These are phyloP conservation scores for Candida labiduridarum DNA, from an alignment of 1,139 yeast species.

Conservation along the genomic window DNA sequence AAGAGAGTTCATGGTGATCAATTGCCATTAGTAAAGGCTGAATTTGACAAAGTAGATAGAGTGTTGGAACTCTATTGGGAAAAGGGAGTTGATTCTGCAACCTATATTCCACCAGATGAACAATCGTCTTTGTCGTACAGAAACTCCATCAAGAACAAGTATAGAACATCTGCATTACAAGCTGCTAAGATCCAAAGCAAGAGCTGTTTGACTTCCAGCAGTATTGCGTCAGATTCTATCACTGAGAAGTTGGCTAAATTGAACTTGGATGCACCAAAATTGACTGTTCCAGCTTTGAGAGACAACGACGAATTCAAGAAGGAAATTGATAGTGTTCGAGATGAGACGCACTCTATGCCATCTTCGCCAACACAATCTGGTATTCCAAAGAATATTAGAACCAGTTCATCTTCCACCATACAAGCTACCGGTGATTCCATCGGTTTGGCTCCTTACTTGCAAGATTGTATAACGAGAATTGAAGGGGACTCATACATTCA, in stretches of 20 bases:
- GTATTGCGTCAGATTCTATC: constrained; percentile 44
- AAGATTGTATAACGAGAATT: constrained; percentile 54
- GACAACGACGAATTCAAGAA: constrained; percentile 8
- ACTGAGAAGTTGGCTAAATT: constrained; percentile 50
- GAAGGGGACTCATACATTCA: constrained; percentile 72
- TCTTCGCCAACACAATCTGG: constrained; percentile 29
- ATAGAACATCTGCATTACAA: constrained; percentile 68
- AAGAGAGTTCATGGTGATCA: constrained; percentile 98
- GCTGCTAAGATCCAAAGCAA: constrained; percentile 64
- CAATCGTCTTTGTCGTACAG: constrained; percentile 74
- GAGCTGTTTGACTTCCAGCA: constrained; percentile 30
- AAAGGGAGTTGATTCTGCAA: constrained; percentile 86
- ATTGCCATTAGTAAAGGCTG: constrained; percentile 88
- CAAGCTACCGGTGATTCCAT: constrained; percentile 12
- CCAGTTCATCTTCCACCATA: constrained; percentile 27
- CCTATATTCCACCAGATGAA: constrained; percentile 88
- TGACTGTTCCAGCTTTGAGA: constrained; percentile 39
- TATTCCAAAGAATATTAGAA: constrained; percentile 27
- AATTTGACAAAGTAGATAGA: constrained; percentile 72
- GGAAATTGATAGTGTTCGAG: constrained; percentile 7
- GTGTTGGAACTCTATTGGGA: constrained; percentile 90
- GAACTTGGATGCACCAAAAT: constrained; percentile 55
- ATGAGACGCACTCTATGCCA: constrained; percentile 27
- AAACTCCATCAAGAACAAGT: constrained; percentile 75
- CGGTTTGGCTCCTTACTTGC: constrained; percentile 59